Conservation (phyloP, 2,329 filamentous ascomycete genomes). For the Massarina eburnea region DNA sequence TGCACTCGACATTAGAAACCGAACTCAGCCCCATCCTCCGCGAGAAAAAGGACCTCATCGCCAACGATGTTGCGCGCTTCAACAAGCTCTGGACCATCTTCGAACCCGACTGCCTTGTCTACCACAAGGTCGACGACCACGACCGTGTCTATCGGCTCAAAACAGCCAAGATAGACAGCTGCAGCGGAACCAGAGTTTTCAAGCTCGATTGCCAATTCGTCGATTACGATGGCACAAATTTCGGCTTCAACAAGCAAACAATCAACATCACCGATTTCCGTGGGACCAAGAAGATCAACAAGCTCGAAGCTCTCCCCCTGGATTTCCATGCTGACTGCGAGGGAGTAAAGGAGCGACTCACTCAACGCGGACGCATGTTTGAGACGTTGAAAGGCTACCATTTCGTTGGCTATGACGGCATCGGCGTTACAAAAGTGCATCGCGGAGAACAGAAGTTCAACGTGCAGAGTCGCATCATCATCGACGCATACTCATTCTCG, state of each 20-base stretch:
- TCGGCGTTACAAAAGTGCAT: conserved; percentile 11
- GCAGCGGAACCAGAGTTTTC: conserved; percentile 6
- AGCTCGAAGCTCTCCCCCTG: conserved; percentile 44
- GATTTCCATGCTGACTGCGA: conserved; percentile 40
- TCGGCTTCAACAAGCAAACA: conserved; percentile 18
- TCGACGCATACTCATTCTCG: conserved; percentile 48
- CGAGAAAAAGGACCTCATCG: conserved; percentile 16
- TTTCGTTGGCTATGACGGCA: conserved; percentile 20
- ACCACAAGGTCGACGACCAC: conserved; percentile 11
- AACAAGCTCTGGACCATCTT: conserved; percentile 20
- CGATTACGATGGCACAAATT: conserved; percentile 28
- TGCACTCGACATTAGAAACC: conserved; percentile 9
- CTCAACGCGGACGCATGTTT: conserved; percentile 47
- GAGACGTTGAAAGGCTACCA: conserved; percentile 45
- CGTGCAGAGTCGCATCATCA: conserved; percentile 45
- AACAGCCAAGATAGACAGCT: conserved; percentile 13
- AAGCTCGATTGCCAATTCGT: conserved; percentile 20
- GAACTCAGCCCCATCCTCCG: conserved; percentile 13
- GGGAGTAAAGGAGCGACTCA: conserved; percentile 39
- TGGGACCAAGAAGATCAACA: conserved; percentile 45
- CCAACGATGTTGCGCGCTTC: conserved; percentile 17
- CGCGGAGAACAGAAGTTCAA: conserved; percentile 14
- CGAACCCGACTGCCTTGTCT: conserved; percentile 17
- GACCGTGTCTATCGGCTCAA: conserved; percentile 15
- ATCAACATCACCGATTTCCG: conserved; percentile 13